phyloP scores from a whole-genome alignment of 164 flowering plant genomes.

The Magnolia changhungtana region DNA sequence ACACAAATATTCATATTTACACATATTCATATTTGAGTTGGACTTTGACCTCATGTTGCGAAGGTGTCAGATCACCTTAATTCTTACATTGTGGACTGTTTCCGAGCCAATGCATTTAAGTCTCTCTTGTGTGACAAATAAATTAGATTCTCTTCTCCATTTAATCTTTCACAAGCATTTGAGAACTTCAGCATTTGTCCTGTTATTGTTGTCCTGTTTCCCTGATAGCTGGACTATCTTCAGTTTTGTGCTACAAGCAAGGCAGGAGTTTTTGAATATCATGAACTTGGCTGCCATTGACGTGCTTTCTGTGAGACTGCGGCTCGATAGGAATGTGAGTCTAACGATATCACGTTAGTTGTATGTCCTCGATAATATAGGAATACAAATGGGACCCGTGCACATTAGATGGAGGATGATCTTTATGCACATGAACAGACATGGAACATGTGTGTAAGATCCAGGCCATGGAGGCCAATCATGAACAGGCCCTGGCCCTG shows the following conservation, averaged over 20 bases:
- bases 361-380: no score
- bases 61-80: background rate
- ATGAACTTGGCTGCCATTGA: constrained; percentile 45
- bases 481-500: no score
- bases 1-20: no score
- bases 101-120: background rate
- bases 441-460: no score
- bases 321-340: constrained; percentile 51
- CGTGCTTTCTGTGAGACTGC: constrained; percentile 43
- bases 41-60: background rate
- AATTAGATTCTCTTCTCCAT: background rate
- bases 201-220: constrained; percentile 7
- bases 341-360: background rate
- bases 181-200: background rate
- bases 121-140: background rate
- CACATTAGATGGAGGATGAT: no score
- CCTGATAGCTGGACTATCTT: constrained; percentile 21
- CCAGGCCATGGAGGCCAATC: no score
- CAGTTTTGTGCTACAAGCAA: constrained; percentile 53
- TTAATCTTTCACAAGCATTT: background rate
- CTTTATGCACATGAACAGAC: no score
- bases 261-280: constrained; percentile 56
- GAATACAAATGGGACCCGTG: no score
- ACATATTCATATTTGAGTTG: background rate
- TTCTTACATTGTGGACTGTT: no score